Evolutionary conservation across 345 rosid species (phyloP), one percentile per base, ranked within the genome.

Genomic region (Tarenaya hassleriana): DNA sequence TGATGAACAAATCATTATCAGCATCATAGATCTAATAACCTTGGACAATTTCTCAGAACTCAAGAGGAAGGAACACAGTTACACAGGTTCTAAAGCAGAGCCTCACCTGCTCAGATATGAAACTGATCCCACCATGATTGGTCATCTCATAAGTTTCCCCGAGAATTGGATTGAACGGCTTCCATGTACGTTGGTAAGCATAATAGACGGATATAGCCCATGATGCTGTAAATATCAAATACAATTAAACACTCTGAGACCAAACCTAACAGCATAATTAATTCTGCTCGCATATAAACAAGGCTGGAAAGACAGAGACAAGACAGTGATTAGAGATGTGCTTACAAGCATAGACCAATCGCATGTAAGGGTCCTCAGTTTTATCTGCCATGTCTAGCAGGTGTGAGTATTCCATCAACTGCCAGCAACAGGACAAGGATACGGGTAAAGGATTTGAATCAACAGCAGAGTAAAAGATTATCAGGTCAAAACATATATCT

Each of bases 361-460:
- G 88, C 96, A 88, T 67, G 62, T 88, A 71, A 17, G 98, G 94
- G 75, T 92, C 98, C 68, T 92, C 95, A 3, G 95, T 82, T 67
- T 83, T 70, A 67, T 92, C 94, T 15, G 98, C 98, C 75, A 72
- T 56, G 77, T 88, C 95, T 61, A 92, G 57, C 43, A 92, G 72
- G 75, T 88, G 66, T 19, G 96, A 76, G 66, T 92, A 88, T 66
- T 92, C 98, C 98, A 92, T 85, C 75, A 88, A 76, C 96, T 88
- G 80, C 46, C 53, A 72, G 15, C 68, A 44, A 73, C 39, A 67
- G 58, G 42, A 40, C 47, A 60, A 50, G 20, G 18, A 51, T 52
- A 34, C 7, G 15, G n/a, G n/a, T n/a, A n/a, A n/a, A n/a, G n/a
- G n/a, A n/a, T n/a, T n/a, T n/a, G n/a, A n/a, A n/a, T n/a, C 48